A percentile compares a stretch with the other conserved stretches of the same genome.
Conservation (phyloP, 1,139 yeast genomes). For the Hemisphaericaspora subhashii region DNA sequence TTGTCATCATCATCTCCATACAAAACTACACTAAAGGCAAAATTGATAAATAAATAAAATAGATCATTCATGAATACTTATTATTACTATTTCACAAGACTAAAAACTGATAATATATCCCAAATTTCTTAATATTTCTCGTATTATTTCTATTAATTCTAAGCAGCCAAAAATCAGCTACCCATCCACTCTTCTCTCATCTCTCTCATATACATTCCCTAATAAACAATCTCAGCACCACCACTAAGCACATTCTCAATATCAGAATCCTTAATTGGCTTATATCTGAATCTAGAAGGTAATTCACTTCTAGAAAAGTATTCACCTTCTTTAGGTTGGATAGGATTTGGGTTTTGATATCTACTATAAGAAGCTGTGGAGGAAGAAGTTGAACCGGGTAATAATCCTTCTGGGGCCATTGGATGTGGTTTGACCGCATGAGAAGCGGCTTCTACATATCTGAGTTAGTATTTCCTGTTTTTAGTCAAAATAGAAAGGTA, state of each 20-base stretch:
- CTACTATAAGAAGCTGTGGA: constrained; percentile 13
- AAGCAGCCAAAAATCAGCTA: background rate
- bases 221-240: constrained; percentile 61
- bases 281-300: constrained; percentile 70
- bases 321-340: constrained; percentile 48
- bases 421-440: constrained; percentile 42
- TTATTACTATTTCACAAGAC: no score
- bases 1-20: no score
- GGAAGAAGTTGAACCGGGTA: constrained; percentile 40
- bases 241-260: constrained; percentile 73
- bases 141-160: no score
- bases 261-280: constrained; percentile 61
- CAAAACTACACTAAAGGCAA: no score
- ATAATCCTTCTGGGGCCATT: constrained; percentile 50
- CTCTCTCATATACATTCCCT: constrained; percentile 5
- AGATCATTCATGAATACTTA: no score
- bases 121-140: no score
- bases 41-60: no score
- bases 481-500: no score
- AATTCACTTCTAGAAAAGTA: constrained; percentile 61
- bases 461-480: constrained; percentile 20
- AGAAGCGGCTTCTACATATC: constrained; percentile 21
- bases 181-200: background rate
- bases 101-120: no score
- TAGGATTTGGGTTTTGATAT: constrained; percentile 31